Evolutionary conservation across 208 protist genomes (phyloP), one percentile per base, ranked within the genome.

Genomic region (Leishmania tropica): DNA sequence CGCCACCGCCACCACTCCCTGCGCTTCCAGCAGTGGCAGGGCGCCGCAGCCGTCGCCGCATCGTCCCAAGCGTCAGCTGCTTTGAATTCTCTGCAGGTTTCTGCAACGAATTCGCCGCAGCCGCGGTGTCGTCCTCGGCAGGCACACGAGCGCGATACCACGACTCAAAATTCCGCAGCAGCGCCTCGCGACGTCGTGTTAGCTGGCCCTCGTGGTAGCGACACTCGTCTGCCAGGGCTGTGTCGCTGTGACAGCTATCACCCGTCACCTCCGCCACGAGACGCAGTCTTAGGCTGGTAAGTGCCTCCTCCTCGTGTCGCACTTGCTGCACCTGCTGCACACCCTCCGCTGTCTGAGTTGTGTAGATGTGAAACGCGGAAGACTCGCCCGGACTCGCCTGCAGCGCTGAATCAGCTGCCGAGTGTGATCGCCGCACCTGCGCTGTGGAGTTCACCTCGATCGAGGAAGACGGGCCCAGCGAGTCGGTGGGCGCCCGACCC

Each of bases 161-260:
- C 47, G 24, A 48, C 67, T 86, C 83, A 54, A 86, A 86, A 65
- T 31, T 56, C 24, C 47, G 15, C 53, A 86, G 83, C 40, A 86
- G 78, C n/a, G 48, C 65, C 56, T 79, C 56, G 6, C 83, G 83
- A 21, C 35, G 83, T 8, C 62, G 65, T 1, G 64, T 42, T 7
- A 86, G 78, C 65, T 77, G 83, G 17, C 37, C 28, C 58, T 76
- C 78, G 6, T 60, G 64, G 19, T 65, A 35, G n/a, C 24, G 35
- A 10, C 48, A 78, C 13, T 70, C 74, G 0, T 60, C 73, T 37
- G 0, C 13, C 5, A 81, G 68, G n/a, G 54, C 21, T 56, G 28
- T 58, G 13, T n/a, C 17, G 24, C 0, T 47, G 4, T n/a, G 56
- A 24, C 2, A 11, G 19, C 68, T 1, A 11, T 37, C n/a, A 15